Evolutionary conservation across 1,284 basidiomycete species (phyloP).

Genomic region (Rhodotorula sp.): DNA sequence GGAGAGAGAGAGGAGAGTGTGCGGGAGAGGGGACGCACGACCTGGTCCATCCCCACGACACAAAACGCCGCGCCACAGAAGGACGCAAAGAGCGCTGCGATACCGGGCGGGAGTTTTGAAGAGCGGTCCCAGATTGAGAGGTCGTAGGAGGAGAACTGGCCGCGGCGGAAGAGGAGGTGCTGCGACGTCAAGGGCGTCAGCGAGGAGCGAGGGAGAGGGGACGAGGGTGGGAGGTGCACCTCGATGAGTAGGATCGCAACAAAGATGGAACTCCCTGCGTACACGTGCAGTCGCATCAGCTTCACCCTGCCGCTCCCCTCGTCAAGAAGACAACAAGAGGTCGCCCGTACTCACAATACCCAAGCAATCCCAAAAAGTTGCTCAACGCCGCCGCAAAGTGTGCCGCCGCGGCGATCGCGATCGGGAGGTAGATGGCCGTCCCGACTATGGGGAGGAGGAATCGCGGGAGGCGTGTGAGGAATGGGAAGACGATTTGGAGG

Average conservation of each 20-base stretch:
- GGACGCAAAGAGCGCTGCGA: conserved; percentile 46
- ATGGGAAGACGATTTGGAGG: conserved; percentile 73
- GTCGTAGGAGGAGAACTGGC: conserved; percentile 44
- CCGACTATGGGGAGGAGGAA: conserved; percentile 81
- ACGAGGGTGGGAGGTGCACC: conserved; percentile 3
- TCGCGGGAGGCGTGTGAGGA: conserved; percentile 63
- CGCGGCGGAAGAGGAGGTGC: conserved; percentile 46
- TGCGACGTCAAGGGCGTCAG: conserved; percentile 39
- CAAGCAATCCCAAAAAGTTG: conserved; percentile 48
- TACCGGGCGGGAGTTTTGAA: conserved; percentile 47
- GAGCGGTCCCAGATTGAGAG: conserved; percentile 47
- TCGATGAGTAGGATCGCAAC: conserved; percentile 29
- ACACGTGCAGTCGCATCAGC: too few relatives aligned
- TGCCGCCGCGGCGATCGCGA: conserved; percentile 43
- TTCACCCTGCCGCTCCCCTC: too few relatives aligned
- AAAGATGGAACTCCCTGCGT: conserved; percentile 16
- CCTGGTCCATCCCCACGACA: conserved; percentile 48
- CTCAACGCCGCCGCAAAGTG: conserved; percentile 49
- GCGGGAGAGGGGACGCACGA: conserved; percentile 19
- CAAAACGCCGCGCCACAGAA: conserved; percentile 45
- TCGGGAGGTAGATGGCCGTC: conserved; percentile 63
- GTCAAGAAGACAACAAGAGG: too few relatives aligned
- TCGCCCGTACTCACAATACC: conserved; percentile 16
- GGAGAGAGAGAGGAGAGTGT: background rate
- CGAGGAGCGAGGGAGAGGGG: conserved; percentile 43